Evolutionary conservation across 495 filamentous ascomycete genomes (phyloP).

Genomic region (Aspergillus diversus): DNA sequence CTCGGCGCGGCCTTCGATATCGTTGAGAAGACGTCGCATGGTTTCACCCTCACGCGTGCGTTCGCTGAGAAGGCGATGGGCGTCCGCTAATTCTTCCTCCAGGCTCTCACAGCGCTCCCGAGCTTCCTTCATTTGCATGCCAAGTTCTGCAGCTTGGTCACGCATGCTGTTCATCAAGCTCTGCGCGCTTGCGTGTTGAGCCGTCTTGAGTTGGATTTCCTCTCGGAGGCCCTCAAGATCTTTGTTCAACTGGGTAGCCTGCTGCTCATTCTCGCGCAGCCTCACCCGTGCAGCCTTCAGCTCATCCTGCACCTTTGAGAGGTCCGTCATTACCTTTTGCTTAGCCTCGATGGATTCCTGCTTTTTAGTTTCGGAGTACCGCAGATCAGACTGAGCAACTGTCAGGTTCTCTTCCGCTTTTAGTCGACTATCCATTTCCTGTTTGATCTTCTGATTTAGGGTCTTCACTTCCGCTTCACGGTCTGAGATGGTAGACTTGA

Average conservation of each 20-base stretch:
- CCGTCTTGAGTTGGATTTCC: slow-evolving; percentile 79
- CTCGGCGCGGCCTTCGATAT: slow-evolving; percentile 83
- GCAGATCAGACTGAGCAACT: slow-evolving; percentile 71
- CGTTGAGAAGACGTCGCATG: slow-evolving; percentile 85
- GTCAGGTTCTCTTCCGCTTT: slow-evolving; percentile 78
- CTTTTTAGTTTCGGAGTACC: slow-evolving; percentile 74
- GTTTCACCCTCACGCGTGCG: slow-evolving; percentile 94
- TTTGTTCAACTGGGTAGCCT: slow-evolving; percentile 63
- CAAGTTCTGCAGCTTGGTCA: slow-evolving; percentile 84
- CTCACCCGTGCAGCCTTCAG: slow-evolving; percentile 62
- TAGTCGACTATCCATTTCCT: slow-evolving; percentile 71
- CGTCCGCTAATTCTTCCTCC: slow-evolving; percentile 92
- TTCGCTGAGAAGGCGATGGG: slow-evolving; percentile 84
- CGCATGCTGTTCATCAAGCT: slow-evolving; percentile 87
- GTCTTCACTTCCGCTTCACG: slow-evolving; percentile 76
- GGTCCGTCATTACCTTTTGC: slow-evolving; percentile 68
- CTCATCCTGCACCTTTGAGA: slow-evolving; percentile 72
- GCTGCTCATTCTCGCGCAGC: slow-evolving; percentile 72
- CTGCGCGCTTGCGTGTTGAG: slow-evolving; percentile 85
- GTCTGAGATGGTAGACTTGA: slow-evolving; percentile 69
- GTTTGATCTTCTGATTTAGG: slow-evolving; percentile 73
- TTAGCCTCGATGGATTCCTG: slow-evolving; percentile 72
- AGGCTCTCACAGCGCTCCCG: slow-evolving; percentile 78
- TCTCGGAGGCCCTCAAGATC: slow-evolving; percentile 72
- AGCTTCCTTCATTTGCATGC: slow-evolving; percentile 92